Evolutionary conservation across 495 filamentous ascomycete genomes (phyloP), one percentile per base, ranked within the genome.

Genomic region (Usnea hakonensis): DNA sequence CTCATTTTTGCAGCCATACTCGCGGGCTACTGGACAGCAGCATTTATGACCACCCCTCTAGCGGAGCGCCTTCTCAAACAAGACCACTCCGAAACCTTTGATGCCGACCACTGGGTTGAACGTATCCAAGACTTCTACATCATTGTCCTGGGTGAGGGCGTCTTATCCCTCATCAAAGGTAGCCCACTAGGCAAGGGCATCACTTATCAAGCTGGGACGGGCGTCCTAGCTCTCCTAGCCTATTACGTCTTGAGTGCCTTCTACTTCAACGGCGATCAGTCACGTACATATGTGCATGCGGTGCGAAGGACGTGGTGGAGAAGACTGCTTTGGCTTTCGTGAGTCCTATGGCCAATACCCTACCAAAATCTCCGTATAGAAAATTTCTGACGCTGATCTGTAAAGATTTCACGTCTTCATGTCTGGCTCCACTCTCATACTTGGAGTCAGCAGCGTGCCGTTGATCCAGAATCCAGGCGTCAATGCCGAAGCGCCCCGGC

Each of bases 51-150:
- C 11, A 57, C 64, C 10, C 75, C 75, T 6, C 66, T 61, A 10
- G 71, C 71, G 9, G 75, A 73, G 55, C 69, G 64, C 30, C 54
- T 77, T 19, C 68, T 80, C 33, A 69, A 67, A 17, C 69, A 73
- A 13, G 69, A 70, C 1, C 77, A 72, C 44, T 70, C 70, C 0
- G 75, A 76, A 16, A 75, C 75, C 0, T 70, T 79, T 8, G 76
- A 81, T 68, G 71, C 77, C 26, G 68, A 72, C 26, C 78, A 81
- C 60, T 77, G 79, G 62, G 68, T 76, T 17, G 78, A 80, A 62
- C 74, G 78, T 1, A 75, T 75, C 61, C 71, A 75, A 2, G 78
- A 78, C 28, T 81, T 81, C 64, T 79, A 74, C 61, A 80, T 79
- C 65, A 79, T 81, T 50, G 76, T 75, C 1, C 69, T 81, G 10